Evolutionary conservation across 441 rosid species (phyloP), one percentile per base, ranked within the genome.

Genomic region (Aquilaria agallochum): DNA sequence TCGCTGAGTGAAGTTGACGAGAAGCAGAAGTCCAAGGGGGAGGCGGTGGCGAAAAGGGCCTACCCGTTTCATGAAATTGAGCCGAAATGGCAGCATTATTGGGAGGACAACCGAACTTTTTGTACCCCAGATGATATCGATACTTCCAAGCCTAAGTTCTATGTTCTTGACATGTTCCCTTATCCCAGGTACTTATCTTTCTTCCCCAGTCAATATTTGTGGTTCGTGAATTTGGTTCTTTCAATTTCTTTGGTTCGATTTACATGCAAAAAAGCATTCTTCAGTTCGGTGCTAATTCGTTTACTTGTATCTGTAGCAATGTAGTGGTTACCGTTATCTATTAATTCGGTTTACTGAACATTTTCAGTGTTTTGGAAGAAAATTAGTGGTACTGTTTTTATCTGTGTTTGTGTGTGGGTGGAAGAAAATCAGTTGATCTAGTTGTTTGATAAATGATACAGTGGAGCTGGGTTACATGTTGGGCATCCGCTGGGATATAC

Each of bases 81-180:
- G 78, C 94, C 92, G 58, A 89, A 86, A 77, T 94, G 99, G 97
- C 99, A 89, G 79, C 82, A 68, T 58, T 81, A 69, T 69, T 94
- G 99, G 99, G 88, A 91, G 65, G 74, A 80, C 5, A 84, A 87
- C 67, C 76, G 70, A 15, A 91, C 92, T 66, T 94, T 94, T 58
- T 79, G 87, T 60, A 94, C 97, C 67, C 92, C 97, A 0, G 95
- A 87, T 62, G 94, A 89, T 62, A 73, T 91, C 40, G 97, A 91
- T 62, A 78, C 86, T 48, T 78, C 92, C 42, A 91, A 74, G 73
- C 97, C 99, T 10, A 94, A 94, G 71, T 94, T 84, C 76, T 94
- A 91, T 75, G 99, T 94, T 31, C 97, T 94, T 63, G 99, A 94
- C 83, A 91, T 91, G 97, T 94, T 94, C 84, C 99, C 99, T 59